Conservation (phyloP, 1,284 basidiomycete species). For the Ceratobasidium sp. region DNA sequence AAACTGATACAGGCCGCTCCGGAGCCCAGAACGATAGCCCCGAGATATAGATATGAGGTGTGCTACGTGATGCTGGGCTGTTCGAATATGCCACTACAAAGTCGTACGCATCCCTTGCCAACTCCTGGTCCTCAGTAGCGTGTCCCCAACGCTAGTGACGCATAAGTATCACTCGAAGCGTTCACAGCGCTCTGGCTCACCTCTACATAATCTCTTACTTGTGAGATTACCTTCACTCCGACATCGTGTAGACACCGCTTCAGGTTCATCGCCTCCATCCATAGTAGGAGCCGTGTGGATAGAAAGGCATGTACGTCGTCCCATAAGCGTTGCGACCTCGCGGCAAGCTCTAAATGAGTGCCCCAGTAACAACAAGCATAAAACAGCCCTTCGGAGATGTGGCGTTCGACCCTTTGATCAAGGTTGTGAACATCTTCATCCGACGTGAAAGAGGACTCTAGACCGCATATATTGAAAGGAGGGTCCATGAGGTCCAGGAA, state of each 20-base stretch:
- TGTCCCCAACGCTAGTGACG: background rate
- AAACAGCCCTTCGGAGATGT: background rate
- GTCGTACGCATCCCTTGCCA: background rate
- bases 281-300: background rate
- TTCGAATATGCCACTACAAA: background rate
- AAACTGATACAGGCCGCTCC: background rate
- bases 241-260: background rate
- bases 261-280: constrained; percentile 1
- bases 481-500: background rate
- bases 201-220: background rate
- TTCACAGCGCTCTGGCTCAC: background rate
- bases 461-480: background rate
- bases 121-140: background rate
- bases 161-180: background rate
- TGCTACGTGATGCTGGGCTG: background rate
- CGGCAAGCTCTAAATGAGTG: background rate
- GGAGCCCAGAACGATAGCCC: background rate
- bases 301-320: background rate
- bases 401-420: background rate
- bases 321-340: background rate
- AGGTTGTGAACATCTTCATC: background rate
- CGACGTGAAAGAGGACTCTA: background rate
- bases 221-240: background rate
- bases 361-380: background rate
- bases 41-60: background rate